Evolutionary conservation across 2,329 filamentous ascomycete species (phyloP).

Genomic region (Scedosporium boydii): DNA sequence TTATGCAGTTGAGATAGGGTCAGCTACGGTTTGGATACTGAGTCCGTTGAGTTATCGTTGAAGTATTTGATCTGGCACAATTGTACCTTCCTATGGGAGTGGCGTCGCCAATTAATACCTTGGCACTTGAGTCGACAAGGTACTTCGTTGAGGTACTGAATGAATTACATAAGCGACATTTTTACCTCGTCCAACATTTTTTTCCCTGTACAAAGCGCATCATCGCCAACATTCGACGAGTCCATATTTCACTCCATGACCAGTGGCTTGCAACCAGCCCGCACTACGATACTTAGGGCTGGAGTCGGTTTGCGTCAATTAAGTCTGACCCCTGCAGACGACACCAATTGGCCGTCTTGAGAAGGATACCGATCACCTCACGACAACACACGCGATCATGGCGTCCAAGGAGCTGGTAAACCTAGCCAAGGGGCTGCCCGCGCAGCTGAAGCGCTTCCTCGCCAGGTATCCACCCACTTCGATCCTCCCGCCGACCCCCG

Average conservation of each 20-base stretch:
- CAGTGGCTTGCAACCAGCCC: background rate
- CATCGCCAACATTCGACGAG: background rate
- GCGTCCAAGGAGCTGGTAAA: constrained; percentile 34
- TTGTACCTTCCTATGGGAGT: no score
- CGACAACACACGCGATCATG: constrained; percentile 16
- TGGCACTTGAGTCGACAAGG: background rate
- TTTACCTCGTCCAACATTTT: background rate
- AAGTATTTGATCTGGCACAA: no score
- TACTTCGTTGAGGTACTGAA: background rate
- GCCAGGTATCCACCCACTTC: constrained; percentile 72
- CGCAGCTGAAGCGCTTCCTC: constrained; percentile 76
- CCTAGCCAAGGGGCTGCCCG: constrained; percentile 65
- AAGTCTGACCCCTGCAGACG: background rate
- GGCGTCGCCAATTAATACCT: no score
- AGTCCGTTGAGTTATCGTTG: no score
- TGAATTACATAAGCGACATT: background rate
- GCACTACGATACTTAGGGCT: background rate
- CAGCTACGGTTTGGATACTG: no score
- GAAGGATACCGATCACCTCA: background rate
- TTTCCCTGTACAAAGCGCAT: background rate
- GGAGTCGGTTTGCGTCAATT: background rate
- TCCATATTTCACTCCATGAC: background rate
- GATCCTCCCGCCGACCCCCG: constrained; percentile 38
- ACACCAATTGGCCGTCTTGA: background rate
- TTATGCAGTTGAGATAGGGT: no score